A percentile compares a stretch with the other conserved stretches of the same genome.
Evolutionary conservation across 345 rosid species (phyloP).

Genomic region (Camelina laxa): DNA sequence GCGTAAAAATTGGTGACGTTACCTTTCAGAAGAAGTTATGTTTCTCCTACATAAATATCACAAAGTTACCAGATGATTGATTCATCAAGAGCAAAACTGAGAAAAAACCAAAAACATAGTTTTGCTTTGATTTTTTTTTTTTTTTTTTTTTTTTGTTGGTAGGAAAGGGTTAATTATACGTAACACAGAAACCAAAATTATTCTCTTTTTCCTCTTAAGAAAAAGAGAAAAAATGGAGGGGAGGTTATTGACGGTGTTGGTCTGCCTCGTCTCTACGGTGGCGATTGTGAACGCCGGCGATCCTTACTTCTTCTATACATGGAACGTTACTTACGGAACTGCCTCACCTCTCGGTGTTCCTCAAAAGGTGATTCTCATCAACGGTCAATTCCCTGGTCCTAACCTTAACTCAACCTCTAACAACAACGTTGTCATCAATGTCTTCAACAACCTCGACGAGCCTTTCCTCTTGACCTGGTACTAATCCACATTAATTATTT

Average conservation of each 20-base stretch:
- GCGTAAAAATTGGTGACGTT: slow-evolving; percentile 37
- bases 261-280: slow-evolving; percentile 39
- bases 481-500: not conserved
- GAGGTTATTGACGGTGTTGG: slow-evolving; percentile 28
- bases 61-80: not conserved
- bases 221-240: slow-evolving; percentile 27
- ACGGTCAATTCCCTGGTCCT: slow-evolving; percentile 79
- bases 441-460: slow-evolving; percentile 75
- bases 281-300: slow-evolving; percentile 52
- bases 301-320: slow-evolving; percentile 52
- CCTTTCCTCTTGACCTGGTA: slow-evolving; percentile 80
- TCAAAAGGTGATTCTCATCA: slow-evolving; percentile 76
- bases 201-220: not conserved
- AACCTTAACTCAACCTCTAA: slow-evolving; percentile 72
- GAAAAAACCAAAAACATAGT: no score
- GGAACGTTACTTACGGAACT: slow-evolving; percentile 84
- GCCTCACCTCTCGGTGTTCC: slow-evolving; percentile 75
- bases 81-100: slow-evolving; percentile 17
- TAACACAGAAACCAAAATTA: slow-evolving; percentile 25
- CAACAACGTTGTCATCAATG: slow-evolving; percentile 72
- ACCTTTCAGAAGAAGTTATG: slow-evolving; percentile 28
- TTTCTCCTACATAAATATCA: slow-evolving; percentile 19
- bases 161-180: slow-evolving; percentile 45
- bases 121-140: not conserved
- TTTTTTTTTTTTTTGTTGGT: not conserved